phyloP scores from a whole-genome alignment of 139 green algal genomes.

The Pleodorina starrii region DNA sequence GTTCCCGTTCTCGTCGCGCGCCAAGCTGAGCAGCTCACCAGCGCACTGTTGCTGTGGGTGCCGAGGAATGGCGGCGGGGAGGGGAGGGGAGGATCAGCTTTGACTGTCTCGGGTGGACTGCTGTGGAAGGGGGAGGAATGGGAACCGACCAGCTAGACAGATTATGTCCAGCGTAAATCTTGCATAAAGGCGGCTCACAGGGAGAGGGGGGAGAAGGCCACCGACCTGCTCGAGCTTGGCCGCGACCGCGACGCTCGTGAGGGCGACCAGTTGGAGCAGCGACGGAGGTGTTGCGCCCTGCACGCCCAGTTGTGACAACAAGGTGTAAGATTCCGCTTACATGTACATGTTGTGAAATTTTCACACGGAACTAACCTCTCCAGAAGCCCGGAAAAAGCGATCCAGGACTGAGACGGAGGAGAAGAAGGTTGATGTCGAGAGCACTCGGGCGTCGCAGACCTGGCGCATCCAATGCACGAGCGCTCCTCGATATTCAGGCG shows the following conservation, averaged over 20 bases:
- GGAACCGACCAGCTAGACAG: too few relatives aligned
- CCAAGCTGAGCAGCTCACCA: slow-evolving; percentile 4
- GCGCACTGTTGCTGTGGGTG: slow-evolving; percentile 36
- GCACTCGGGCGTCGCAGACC: not conserved
- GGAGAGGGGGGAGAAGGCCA: too few relatives aligned
- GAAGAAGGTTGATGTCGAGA: slow-evolving; percentile 23
- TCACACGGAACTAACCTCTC: not conserved
- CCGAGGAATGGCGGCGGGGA: too few relatives aligned
- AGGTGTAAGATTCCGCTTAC: too few relatives aligned
- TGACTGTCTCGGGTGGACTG: too few relatives aligned
- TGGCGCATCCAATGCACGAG: slow-evolving; percentile 28
- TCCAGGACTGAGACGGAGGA: slow-evolving; percentile 3
- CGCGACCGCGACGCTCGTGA: slow-evolving; percentile 10
- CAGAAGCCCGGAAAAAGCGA: not conserved
- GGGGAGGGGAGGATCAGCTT: too few relatives aligned
- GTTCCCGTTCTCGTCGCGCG: slow-evolving; percentile 20
- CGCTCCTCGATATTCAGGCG: not conserved
- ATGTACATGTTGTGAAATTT: too few relatives aligned
- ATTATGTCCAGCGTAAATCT: too few relatives aligned
- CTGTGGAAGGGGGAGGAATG: too few relatives aligned
- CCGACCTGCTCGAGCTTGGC: slow-evolving; percentile 25
- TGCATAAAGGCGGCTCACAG: too few relatives aligned
- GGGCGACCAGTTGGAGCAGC: slow-evolving; percentile 27
- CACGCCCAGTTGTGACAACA: too few relatives aligned
- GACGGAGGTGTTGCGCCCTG: not conserved